These are phyloP conservation scores for Mortierella antarctica DNA, from an alignment of 192 early-diverging fungal genomes.

Conservation along the genomic window DNA sequence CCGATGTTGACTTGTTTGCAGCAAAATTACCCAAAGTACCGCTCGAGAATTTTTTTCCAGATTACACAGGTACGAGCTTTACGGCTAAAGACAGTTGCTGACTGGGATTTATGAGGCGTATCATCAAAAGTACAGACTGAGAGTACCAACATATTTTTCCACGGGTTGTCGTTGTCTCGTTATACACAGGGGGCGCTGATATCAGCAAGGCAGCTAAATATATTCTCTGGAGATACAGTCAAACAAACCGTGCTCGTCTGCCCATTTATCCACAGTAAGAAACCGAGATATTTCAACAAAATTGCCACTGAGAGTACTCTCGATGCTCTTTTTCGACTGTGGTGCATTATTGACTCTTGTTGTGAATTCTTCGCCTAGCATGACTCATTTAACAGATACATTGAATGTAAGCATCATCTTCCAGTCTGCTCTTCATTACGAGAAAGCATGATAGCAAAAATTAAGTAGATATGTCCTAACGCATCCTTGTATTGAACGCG, in stretches of 20 bases:
- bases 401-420: conserved; percentile 67
- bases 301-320: neutral
- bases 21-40: conserved; percentile 83
- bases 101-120: neutral
- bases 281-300: neutral
- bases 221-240: conserved; percentile 89
- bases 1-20: conserved; percentile 92
- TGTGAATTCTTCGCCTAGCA: conserved; percentile 48
- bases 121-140: neutral
- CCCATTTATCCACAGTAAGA: conserved; percentile 83
- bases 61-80: conserved; percentile 69
- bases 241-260: conserved; percentile 76
- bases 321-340: neutral
- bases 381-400: conserved; percentile 94
- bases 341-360: neutral
- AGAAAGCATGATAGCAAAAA: too few relatives aligned
- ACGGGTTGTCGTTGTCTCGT: neutral
- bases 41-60: conserved; percentile 86
- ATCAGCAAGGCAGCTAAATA: conserved; percentile 87
- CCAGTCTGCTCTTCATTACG: too few relatives aligned
- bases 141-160: neutral
- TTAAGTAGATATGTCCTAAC: neutral
- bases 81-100: neutral
- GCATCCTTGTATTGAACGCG: neutral
- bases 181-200: conserved; percentile 57